Evolutionary conservation across 305 asterid species (phyloP), one percentile per base, ranked within the genome.

Genomic region (Fraxinus baroniana): DNA sequence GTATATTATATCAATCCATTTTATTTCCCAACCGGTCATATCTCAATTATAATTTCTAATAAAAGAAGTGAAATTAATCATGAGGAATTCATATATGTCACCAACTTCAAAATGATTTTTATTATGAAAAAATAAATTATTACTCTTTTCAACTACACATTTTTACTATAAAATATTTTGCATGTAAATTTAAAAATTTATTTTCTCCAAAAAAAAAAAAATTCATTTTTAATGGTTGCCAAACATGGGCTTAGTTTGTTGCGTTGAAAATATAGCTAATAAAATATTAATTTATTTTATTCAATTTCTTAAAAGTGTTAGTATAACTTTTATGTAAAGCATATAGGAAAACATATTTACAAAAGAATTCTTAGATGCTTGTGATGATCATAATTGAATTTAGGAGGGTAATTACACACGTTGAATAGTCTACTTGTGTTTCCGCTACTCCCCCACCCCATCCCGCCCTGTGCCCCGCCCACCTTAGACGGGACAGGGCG

Each of bases 21-120:
- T 33, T 33, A 33, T 33, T 33, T 33, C 5, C 5, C 36, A 33
- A 33, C 6, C 4, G 36, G 5, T 37, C 9, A 7, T 64, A 64
- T 64, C 33, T 2, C 5, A 64, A 76, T 39, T 77, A 5, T 37
- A 68, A 32, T 72, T 39, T 24, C 78, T 49, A 79, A 35, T 66
- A 66, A 32, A 82, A 22, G 77, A 82, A 77, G 52, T 79, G 37
- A 44, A 79, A 44, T 30, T 79, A 79, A 85, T 84, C 83, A 85
- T 44, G 84, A 82, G 74, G 77, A 83, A 68, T 57, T 55, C 82
- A 71, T 22, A 81, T 79, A 77, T 83, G 82, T 68, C 83, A 81
- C 84, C 88, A 76, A 81, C 85, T 78, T 44, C 44, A 39, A 76
- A 41, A 76, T 41, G 49, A 64, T 68, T 24, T 81, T 82, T 64